Evolutionary conservation across 805 yeast genomes (phyloP), one percentile per base, ranked within the genome.

Genomic region (Wickerhamomyces queroliae): DNA sequence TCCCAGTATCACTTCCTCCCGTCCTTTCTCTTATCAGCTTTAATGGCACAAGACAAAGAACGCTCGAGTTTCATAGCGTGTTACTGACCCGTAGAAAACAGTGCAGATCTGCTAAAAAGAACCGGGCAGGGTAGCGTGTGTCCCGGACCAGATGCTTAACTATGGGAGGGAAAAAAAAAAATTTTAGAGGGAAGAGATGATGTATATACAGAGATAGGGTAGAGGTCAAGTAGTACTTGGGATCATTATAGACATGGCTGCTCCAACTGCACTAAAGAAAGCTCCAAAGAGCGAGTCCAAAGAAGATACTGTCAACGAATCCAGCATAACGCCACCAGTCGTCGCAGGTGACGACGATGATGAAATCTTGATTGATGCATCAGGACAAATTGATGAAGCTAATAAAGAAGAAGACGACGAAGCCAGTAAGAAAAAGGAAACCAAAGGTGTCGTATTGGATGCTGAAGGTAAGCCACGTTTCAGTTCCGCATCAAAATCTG

Each of bases 401-500:
- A 44, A 42, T 13, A 52, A 45, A 2, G 27, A 42, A 9, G 44
- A 36, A 1, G 29, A 40, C 6, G 39, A 41, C 8, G 36, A 46
- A 7, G 53, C 41, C 20, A 46, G 44, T 13, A 52, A 48, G 33
- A 58, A 63, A 36, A 40, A 38, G 23, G 54, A 49, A 30, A 39
- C 46, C 2, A 50, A 48, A 35, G 63, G 63, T 13, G 65, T 67
- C 13, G 65, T 64, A 3, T 43, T 67, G 6, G 96, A 91, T 62
- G 90, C 84, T 48, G 75, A 78, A 40, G 98, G 98, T 33, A 84
- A 88, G 53, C 96, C 96, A 33, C 78, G 81, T 52, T 89, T 90
- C 58, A 70, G 79, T 26, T 76, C 90, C 17, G 91, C 88, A 20
- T 72, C 82, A 12, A 70, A 73, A 42, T 59, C 81, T 4, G 65